Base-by-base conservation (phyloP, 2,329 filamentous ascomycete species). In the Colletotrichum sp. region DNA sequence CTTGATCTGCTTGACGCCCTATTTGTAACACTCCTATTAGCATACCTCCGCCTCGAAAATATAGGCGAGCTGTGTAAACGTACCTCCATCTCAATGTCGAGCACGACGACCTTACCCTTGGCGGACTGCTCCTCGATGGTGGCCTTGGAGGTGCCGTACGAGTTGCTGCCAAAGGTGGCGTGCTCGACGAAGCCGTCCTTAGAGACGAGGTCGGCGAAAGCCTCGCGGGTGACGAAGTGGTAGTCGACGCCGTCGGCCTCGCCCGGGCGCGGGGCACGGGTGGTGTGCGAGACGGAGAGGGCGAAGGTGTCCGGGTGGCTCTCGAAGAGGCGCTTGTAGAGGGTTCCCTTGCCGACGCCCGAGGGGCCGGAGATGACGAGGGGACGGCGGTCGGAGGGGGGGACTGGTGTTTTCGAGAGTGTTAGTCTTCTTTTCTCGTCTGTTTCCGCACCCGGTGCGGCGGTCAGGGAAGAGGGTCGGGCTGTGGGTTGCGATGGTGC, bases 81-180 rank as follows among this genome's bases (percentile, higher is more conserved):
- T 83, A 94, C 93, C 91, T 98, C 96, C 95, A 98, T 98, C 89
- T 98, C 96, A 82, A 98, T 99, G 84, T 99, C 96, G 79, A 98
- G 87, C 64, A 98, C 92, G 77, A 96, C 96, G 57, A 96, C 92
- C 81, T 90, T 90, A 21, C 93, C 93, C 86, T 93, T 92, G 76
- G 91, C 90, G 3, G 90, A 90, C 83, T 96, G 93, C 81, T 95
- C 92, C 84, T 93, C 90, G 78, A 98, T 95, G 32, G 95, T 95
- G 84, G 90, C 89, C 82, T 95, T 93, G 83, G 92, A 95, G 7
- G 96, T 98, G 72, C 96, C 96, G 86, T 98, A 98, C 82, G 92
- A 88, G 86, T 98, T 98, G 71, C 92, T 93, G 55, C 95, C 93
- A 84, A 98, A 98, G 83, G 94, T 88, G 71, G 96, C 96, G 87